A percentile compares a stretch with the other conserved stretches of the same genome.
These are phyloP conservation scores for Emergomyces pasteurianus DNA, from an alignment of 2,329 filamentous ascomycete genomes.

Conservation along the genomic window DNA sequence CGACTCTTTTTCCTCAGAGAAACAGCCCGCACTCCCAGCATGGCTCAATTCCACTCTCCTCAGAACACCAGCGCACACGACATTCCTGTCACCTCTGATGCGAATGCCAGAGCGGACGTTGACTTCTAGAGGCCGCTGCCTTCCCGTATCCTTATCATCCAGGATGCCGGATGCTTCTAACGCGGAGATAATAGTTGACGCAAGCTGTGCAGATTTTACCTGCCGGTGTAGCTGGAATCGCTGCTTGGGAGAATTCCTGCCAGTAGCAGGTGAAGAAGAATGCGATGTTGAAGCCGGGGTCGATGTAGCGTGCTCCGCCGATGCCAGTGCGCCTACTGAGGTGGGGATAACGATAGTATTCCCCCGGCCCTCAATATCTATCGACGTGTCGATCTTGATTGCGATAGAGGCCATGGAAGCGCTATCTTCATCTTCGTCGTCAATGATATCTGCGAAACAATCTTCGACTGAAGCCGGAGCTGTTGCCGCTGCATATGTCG, in stretches of 20 bases:
- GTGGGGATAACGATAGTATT: slow-evolving; percentile 21
- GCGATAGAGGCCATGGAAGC: slow-evolving; percentile 13
- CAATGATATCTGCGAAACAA: not conserved
- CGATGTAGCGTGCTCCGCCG: not conserved
- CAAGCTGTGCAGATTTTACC: slow-evolving; percentile 17
- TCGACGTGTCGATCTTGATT: slow-evolving; percentile 26
- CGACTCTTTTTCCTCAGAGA: not conserved
- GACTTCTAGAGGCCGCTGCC: slow-evolving; percentile 13
- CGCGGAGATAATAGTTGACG: slow-evolving; percentile 15
- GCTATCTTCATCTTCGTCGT: slow-evolving; percentile 13
- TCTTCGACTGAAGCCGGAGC: not conserved
- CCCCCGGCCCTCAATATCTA: slow-evolving; percentile 22
- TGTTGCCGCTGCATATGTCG: slow-evolving; percentile 14
- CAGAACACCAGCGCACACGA: slow-evolving; percentile 12
- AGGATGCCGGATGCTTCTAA: slow-evolving; percentile 12
- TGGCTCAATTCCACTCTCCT: not conserved
- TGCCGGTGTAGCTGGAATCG: slow-evolving; percentile 14
- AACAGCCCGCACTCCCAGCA: not conserved
- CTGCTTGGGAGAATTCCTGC: slow-evolving; percentile 3
- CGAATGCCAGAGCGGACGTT: slow-evolving; percentile 20
- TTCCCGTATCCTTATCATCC: slow-evolving; percentile 8
- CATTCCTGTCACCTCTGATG: slow-evolving; percentile 19
- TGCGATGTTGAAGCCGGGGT: slow-evolving; percentile 2
- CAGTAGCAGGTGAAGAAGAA: not conserved
- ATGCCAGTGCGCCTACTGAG: not conserved